Base-by-base conservation (phyloP, 2,329 filamentous ascomycete species). In the Venturia effusa region DNA sequence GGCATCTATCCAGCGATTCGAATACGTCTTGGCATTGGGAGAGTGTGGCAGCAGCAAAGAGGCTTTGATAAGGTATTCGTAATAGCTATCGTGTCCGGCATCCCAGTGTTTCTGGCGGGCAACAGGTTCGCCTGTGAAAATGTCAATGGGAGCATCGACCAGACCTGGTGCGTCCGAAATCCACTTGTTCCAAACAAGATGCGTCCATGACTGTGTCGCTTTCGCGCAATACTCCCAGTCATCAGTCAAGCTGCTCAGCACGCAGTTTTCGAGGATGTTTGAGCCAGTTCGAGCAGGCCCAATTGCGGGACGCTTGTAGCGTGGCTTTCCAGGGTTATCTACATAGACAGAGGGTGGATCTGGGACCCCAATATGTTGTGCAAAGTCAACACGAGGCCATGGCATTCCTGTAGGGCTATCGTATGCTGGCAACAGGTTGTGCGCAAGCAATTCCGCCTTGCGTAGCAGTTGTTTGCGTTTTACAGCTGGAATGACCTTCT, bases 331-430 rank as follows among this genome's bases (percentile, higher is more conserved):
- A 15, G 74, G 71, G 37, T 74, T 64, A 34, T 71, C 65, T 2
- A 67, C 48, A 51, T 71, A 71, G 8, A 72, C 66, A 11, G 68
- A 69, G 2, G 71, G 69, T 19, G 73, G 71, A 54, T 72, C 70
- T 24, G 71, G 67, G 19, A 70, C 69, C 22, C 74, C 75, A 61
- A 70, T 66, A n/a, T 69, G 66, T 1, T 68, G 71, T n/a, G 65
- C 70, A 67, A 78, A 77, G 64, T 79, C 70, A 19, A 79, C 72
- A n/a, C 75, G 75, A 10, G 77, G 77, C 75, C 75, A 79, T 19
- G 76, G 72, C 73, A 78, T 71, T 24, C 76, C 75, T 2, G 75
- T 75, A 3, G 74, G 74, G 10, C 74, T 74, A 61, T 76, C 72
- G 65, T 75, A 78, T 2, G 74, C 74, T 7, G 75, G 74, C 4